Evolutionary conservation across 257 asterid genomes (phyloP).

Genomic region (Solanum rostratum): DNA sequence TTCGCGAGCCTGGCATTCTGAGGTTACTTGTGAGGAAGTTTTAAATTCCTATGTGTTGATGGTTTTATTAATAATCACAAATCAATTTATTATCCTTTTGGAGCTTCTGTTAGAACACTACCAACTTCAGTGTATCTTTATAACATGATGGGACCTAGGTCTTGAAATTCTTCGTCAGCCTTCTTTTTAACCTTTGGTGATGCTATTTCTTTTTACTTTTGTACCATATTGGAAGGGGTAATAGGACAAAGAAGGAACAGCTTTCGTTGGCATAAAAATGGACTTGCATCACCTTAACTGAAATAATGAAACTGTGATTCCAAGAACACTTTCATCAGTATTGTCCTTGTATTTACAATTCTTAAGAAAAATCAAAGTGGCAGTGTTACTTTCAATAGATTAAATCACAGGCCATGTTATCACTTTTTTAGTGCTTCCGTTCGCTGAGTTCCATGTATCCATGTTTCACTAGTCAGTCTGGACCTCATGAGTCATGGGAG

Average conservation of each 20-base stretch:
- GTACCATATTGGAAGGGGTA: neutral
- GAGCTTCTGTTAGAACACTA: neutral
- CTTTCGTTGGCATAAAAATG: neutral
- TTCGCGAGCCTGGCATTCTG: conserved; percentile 71
- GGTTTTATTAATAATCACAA: neutral
- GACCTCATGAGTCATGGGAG: neutral
- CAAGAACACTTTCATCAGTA: neutral
- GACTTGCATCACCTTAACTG: neutral
- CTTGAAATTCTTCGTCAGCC: neutral
- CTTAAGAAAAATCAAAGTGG: neutral
- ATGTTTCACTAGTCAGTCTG: neutral
- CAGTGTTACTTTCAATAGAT: neutral
- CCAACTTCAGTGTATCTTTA: neutral
- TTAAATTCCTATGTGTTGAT: neutral
- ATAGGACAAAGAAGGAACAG: neutral
- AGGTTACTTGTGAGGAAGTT: conserved; percentile 37
- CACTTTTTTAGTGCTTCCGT: neutral
- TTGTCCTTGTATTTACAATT: neutral
- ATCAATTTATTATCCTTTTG: neutral
- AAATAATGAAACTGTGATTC: neutral
- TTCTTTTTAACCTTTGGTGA: neutral
- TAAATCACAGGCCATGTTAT: neutral
- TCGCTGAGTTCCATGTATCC: neutral
- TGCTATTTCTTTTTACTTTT: neutral
- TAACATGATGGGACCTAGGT: neutral